Evolutionary conservation across 75 land plant genomes (phyloP).

Genomic region (Picea sitchensis): DNA sequence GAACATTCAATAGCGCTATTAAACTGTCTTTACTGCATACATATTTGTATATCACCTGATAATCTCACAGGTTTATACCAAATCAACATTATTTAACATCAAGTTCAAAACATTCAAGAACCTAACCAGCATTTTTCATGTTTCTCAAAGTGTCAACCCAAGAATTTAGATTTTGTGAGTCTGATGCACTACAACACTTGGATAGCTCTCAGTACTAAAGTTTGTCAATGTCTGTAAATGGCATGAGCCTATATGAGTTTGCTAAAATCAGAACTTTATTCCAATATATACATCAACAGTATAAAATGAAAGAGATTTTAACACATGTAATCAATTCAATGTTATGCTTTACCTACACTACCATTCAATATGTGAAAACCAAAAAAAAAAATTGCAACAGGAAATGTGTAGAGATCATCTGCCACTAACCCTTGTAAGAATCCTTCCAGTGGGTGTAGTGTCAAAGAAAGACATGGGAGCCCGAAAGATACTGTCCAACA

Average conservation of each 20-base stretch:
- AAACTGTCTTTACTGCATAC: background rate
- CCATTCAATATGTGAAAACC: background rate
- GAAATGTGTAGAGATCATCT: background rate
- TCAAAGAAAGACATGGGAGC: conserved; percentile 50
- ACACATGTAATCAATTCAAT: too few species aligned
- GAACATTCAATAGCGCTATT: background rate
- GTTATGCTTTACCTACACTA: too few species aligned
- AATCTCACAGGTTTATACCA: background rate
- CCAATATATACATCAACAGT: too few species aligned
- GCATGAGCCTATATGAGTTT: too few species aligned
- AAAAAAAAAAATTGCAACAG: background rate
- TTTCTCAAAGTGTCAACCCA: background rate
- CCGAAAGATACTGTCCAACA: conserved; percentile 29
- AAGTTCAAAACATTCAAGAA: background rate
- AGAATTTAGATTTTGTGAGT: background rate
- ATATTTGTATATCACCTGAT: background rate
- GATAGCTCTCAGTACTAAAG: too few species aligned
- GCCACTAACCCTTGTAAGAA: conserved; percentile 33
- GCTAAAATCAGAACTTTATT: too few species aligned
- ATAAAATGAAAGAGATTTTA: too few species aligned
- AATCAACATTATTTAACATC: background rate
- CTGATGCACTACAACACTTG: background rate
- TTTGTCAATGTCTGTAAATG: too few species aligned
- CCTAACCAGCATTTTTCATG: background rate
- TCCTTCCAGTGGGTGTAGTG: conserved; percentile 45